Conservation (phyloP, 2,329 filamentous ascomycete species). For the Ascosphaera aggregata region DNA sequence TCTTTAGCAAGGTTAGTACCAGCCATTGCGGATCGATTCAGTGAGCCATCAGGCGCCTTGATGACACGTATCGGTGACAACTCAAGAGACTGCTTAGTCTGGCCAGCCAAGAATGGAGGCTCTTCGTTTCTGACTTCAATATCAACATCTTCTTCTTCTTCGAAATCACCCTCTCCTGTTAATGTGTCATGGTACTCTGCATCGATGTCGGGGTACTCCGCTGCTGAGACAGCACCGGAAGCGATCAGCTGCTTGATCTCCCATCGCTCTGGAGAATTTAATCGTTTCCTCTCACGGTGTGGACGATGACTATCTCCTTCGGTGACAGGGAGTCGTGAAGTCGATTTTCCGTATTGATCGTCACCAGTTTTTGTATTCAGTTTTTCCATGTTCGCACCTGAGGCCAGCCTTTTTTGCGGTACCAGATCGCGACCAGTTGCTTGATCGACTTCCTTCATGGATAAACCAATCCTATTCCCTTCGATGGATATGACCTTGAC, state of each 20-base stretch:
- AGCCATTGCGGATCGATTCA: slow-evolving; percentile 90
- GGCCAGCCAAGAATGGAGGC: slow-evolving; percentile 81
- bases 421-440: slow-evolving; percentile 61
- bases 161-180: slow-evolving; percentile 64
- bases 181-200: slow-evolving; percentile 81
- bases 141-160: slow-evolving; percentile 88
- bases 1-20: slow-evolving; percentile 77
- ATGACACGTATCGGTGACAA: slow-evolving; percentile 89
- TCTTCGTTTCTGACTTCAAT: slow-evolving; percentile 95
- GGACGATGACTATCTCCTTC: slow-evolving; percentile 34
- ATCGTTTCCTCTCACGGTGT: slow-evolving; percentile 54
- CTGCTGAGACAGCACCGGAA: slow-evolving; percentile 76
- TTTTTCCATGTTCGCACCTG: slow-evolving; percentile 73
- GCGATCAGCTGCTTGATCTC: slow-evolving; percentile 93
- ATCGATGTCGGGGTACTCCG: slow-evolving; percentile 83
- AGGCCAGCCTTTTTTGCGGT: slow-evolving; percentile 54
- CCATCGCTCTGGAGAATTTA: slow-evolving; percentile 95
- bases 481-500: slow-evolving; percentile 85
- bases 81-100: slow-evolving; percentile 90
- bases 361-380: slow-evolving; percentile 37
- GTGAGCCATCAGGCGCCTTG: slow-evolving; percentile 92
- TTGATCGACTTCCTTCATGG: slow-evolving; percentile 96
- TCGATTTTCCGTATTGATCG: slow-evolving; percentile 32
- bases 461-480: slow-evolving; percentile 57
- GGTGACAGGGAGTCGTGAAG: slow-evolving; percentile 35